Percentiles rank a stretch among this genome's conserved stretches.
Evolutionary conservation across 495 filamentous ascomycete species (phyloP).

Genomic region (Poronia punctata): DNA sequence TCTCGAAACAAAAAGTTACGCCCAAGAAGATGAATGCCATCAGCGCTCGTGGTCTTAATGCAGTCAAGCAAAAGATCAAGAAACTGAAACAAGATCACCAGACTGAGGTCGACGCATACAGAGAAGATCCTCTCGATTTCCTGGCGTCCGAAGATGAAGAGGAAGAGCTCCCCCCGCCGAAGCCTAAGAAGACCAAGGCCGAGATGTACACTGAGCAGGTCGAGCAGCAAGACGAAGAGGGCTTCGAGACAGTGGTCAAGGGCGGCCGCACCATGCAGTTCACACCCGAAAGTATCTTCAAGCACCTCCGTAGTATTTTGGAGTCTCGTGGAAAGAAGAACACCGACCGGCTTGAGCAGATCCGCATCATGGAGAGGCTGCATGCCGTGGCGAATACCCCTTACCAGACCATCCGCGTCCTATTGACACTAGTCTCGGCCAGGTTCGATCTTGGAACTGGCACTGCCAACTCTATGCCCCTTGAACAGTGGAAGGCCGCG

Average conservation of each 20-base stretch:
- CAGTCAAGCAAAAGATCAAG: constrained; percentile 93
- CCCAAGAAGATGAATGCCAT: constrained; percentile 98
- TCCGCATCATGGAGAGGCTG: constrained; percentile 94
- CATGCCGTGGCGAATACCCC: constrained; percentile 78
- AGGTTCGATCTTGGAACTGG: constrained; percentile 89
- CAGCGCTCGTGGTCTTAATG: constrained; percentile 88
- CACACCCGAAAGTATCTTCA: constrained; percentile 96
- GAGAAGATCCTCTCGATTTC: constrained; percentile 73
- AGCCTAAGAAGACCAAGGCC: constrained; percentile 40
- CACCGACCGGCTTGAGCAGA: constrained; percentile 90
- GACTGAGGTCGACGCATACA: constrained; percentile 78
- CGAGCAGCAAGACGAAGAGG: constrained; percentile 64
- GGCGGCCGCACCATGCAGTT: constrained; percentile 81
- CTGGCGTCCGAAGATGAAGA: constrained; percentile 81
- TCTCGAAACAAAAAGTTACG: constrained; percentile 89
- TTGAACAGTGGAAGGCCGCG: constrained; percentile 95
- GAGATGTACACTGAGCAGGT: constrained; percentile 35
- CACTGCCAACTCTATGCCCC: constrained; percentile 75
- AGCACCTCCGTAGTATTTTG: constrained; percentile 86
- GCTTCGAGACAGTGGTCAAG: constrained; percentile 78
- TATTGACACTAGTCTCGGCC: constrained; percentile 86
- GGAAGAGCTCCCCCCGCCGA: constrained; percentile 40
- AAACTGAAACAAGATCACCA: constrained; percentile 97
- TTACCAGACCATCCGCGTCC: constrained; percentile 91
- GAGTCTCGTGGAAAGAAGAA: constrained; percentile 98